A percentile compares a stretch with the other conserved stretches of the same genome.
Conservation (phyloP, 305 asterid species). For the Fraxinus paxiana region DNA sequence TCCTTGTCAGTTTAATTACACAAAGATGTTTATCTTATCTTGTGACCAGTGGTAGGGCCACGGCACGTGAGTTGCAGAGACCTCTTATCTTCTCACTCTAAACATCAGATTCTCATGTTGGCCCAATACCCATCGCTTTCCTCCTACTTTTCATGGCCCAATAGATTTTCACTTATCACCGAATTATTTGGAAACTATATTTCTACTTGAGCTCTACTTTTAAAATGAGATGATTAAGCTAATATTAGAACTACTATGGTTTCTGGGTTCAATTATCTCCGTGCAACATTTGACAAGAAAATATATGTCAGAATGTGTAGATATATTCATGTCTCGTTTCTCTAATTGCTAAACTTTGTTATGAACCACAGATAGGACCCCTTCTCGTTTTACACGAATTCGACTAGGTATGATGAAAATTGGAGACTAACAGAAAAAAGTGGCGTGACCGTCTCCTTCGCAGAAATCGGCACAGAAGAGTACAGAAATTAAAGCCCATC, state of each 20-base stretch:
- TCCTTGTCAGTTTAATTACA: neutral
- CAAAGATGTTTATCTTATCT: neutral
- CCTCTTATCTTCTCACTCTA: slow-evolving; percentile 23
- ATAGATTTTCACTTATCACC: neutral
- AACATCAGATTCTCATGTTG: slow-evolving; percentile 11
- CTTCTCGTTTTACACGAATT: neutral
- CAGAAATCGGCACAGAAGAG: neutral
- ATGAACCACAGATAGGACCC: neutral
- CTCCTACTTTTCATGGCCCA: neutral
- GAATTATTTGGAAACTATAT: neutral
- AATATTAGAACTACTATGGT: neutral
- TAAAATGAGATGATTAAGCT: neutral
- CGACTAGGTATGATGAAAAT: neutral
- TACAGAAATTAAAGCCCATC: neutral
- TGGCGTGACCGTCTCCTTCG: neutral
- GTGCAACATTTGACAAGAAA: neutral
- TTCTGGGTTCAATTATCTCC: neutral
- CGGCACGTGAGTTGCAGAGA: slow-evolving; percentile 24
- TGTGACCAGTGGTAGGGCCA: slow-evolving; percentile 19
- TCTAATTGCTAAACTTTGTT: neutral
- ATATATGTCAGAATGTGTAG: neutral
- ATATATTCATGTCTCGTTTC: neutral
- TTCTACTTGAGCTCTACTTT: neutral
- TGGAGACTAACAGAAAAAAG: neutral
- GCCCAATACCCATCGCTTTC: slow-evolving; percentile 12